Percentiles rank a stretch among this genome's conserved stretches.
phyloP scores from a whole-genome alignment of 768 basidiomycete genomes.

The Tylopilus rubrobrunneus region DNA sequence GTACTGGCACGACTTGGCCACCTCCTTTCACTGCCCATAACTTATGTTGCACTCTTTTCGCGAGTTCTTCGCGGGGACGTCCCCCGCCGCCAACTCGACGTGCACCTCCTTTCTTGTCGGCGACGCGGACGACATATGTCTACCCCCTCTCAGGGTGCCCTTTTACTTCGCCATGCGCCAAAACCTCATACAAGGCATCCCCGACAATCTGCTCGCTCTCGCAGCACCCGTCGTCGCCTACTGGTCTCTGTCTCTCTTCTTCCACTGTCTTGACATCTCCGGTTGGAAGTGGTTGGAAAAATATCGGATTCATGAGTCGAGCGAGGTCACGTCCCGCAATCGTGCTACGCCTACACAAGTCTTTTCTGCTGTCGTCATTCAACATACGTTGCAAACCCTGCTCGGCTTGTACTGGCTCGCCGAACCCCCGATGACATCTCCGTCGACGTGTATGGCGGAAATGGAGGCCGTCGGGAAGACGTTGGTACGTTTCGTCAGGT shows the following conservation, averaged over 20 bases:
- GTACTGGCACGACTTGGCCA: background rate
- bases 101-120: conserved; percentile 33
- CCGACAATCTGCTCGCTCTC: conserved; percentile 71
- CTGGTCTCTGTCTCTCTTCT: conserved; percentile 78
- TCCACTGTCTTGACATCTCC: conserved; percentile 78
- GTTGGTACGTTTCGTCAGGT: conserved; percentile 37
- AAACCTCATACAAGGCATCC: conserved; percentile 49
- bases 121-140: conserved; percentile 33
- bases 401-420: conserved; percentile 70
- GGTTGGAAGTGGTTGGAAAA: conserved; percentile 74
- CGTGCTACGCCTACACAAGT: conserved; percentile 70
- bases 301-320: conserved; percentile 84
- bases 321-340: conserved; percentile 73
- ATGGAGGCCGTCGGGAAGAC: conserved; percentile 40
- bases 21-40: background rate
- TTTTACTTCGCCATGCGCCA: conserved; percentile 52
- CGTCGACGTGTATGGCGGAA: conserved; percentile 38
- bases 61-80: conserved; percentile 2
- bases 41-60: conserved; percentile 15
- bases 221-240: conserved; percentile 76
- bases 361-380: conserved; percentile 74
- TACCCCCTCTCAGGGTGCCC: conserved; percentile 36
- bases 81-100: conserved; percentile 32
- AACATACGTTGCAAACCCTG: conserved; percentile 80
- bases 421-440: conserved; percentile 32